phyloP scores from a whole-genome alignment of 495 filamentous ascomycete genomes.

The Penicillium cinerascens region DNA sequence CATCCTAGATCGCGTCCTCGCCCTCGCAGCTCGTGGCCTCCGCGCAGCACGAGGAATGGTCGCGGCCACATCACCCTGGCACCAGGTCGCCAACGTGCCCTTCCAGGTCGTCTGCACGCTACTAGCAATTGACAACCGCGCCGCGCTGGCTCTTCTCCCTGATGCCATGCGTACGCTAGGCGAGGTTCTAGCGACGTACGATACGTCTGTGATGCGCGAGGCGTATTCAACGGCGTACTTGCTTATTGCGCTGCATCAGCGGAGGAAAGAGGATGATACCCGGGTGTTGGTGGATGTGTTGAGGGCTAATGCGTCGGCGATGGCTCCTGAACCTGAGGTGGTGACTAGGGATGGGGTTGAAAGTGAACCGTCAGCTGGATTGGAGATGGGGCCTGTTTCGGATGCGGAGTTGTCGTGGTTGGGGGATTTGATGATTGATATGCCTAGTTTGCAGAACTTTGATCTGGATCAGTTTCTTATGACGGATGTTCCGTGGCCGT shows the following conservation, averaged over 20 bases:
- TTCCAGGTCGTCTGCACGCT: conserved; percentile 55
- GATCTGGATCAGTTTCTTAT: conserved; percentile 40
- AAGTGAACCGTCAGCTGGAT: conserved; percentile 1
- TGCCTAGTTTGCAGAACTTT: conserved; percentile 44
- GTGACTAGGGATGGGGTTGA: background rate
- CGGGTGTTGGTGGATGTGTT: conserved; percentile 33
- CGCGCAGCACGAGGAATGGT: conserved; percentile 40
- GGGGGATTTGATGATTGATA: conserved; percentile 44
- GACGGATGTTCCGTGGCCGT: conserved; percentile 31
- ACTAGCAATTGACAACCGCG: conserved; percentile 48
- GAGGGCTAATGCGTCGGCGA: conserved; percentile 28
- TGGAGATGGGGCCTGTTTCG: conserved; percentile 8
- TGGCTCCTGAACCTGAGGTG: conserved; percentile 8
- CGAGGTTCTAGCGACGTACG: conserved; percentile 40
- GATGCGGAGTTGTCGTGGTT: conserved; percentile 40
- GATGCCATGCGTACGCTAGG: conserved; percentile 51
- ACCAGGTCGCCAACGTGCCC: conserved; percentile 51
- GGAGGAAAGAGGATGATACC: conserved; percentile 43
- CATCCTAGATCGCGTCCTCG: conserved; percentile 36
- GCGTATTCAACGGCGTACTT: conserved; percentile 51
- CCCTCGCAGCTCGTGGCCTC: conserved; percentile 31
- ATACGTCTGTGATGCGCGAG: conserved; percentile 48
- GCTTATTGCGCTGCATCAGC: conserved; percentile 44
- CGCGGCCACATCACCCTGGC: conserved; percentile 44
- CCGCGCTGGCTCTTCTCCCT: conserved; percentile 42